Conservation (phyloP, 169 alveolate genomes). For the Plasmodium chabaudi region DNA sequence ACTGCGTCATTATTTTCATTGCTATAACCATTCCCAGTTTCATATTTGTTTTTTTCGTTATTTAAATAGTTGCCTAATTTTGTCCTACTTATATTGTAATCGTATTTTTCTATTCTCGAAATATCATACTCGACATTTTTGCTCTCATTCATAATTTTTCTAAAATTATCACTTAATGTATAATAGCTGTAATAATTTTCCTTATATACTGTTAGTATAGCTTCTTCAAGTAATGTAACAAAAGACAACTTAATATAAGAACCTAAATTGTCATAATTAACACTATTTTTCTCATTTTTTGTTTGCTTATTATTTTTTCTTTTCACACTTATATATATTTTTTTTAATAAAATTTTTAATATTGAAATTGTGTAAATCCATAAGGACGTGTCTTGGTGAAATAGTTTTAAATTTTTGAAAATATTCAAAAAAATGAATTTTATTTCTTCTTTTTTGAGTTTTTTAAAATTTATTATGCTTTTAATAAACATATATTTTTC, state of each 20-base stretch:
- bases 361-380: constrained; percentile 72
- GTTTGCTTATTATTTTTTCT: not conserved
- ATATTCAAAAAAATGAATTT: constrained; percentile 63
- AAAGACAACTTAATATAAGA: constrained; percentile 54
- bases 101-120: too few species aligned
- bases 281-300: constrained; percentile 1
- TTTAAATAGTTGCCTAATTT: not conserved
- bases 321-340: constrained; percentile 34
- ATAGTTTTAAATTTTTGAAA: constrained; percentile 23
- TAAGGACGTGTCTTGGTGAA: constrained; percentile 60
- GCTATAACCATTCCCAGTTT: not conserved
- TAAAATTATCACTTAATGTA: not conserved
- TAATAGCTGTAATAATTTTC: constrained; percentile 53
- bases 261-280: constrained; percentile 30
- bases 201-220: constrained; percentile 33
- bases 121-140: not conserved
- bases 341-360: constrained; percentile 64
- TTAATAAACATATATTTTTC: constrained; percentile 72
- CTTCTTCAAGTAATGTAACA: constrained; percentile 43
- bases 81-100: not conserved
- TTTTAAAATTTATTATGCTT: constrained; percentile 50
- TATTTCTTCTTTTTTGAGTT: constrained; percentile 76
- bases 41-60: not conserved
- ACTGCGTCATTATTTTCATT: not conserved
- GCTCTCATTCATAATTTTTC: not conserved